Conservation (phyloP, 768 basidiomycete species). For the Hebeloma cylindrosporum region DNA sequence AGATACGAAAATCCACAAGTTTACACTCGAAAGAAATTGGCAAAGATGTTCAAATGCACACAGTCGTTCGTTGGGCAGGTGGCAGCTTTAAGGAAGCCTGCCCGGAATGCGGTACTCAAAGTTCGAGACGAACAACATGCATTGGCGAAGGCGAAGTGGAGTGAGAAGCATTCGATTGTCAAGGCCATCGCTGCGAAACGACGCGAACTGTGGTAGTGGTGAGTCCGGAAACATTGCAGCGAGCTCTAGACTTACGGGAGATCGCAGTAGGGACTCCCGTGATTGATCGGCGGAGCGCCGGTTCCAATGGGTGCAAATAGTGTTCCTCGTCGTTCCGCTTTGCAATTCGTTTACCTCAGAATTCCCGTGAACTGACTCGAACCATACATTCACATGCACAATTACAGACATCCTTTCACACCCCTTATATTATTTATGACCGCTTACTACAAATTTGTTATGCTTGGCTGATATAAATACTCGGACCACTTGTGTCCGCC, state of each 20-base stretch:
- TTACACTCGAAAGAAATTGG: conserved; percentile 67
- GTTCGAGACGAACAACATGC: conserved; percentile 49
- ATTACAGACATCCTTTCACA: conserved; percentile 13
- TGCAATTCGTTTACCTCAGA: conserved; percentile 21
- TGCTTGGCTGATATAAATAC: conserved; percentile 27
- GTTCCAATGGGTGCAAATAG: conserved; percentile 29
- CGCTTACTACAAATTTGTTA: conserved; percentile 22
- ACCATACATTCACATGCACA: conserved; percentile 33
- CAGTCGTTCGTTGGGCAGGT: conserved; percentile 62
- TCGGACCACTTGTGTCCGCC: conserved; percentile 13
- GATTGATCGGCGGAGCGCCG: conserved; percentile 39
- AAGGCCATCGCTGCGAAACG: conserved; percentile 68
- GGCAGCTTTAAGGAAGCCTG: conserved; percentile 57
- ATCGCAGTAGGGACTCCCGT: conserved; percentile 23
- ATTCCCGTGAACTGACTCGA: conserved; percentile 21
- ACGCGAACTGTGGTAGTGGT: conserved; percentile 73
- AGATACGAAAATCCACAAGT: conserved; percentile 54
- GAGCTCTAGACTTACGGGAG: conserved; percentile 4
- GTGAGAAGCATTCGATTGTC: conserved; percentile 62
- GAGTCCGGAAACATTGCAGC: too few species aligned
- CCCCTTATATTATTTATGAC: conserved; percentile 19
- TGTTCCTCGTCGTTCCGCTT: conserved; percentile 30
- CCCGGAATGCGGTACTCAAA: conserved; percentile 42
- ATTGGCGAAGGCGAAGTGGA: conserved; percentile 58
- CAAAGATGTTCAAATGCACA: conserved; percentile 75